Evolutionary conservation across 2,329 filamentous ascomycete species (phyloP), one percentile per base, ranked within the genome.

Genomic region (Talaromyces albobiverticillius): DNA sequence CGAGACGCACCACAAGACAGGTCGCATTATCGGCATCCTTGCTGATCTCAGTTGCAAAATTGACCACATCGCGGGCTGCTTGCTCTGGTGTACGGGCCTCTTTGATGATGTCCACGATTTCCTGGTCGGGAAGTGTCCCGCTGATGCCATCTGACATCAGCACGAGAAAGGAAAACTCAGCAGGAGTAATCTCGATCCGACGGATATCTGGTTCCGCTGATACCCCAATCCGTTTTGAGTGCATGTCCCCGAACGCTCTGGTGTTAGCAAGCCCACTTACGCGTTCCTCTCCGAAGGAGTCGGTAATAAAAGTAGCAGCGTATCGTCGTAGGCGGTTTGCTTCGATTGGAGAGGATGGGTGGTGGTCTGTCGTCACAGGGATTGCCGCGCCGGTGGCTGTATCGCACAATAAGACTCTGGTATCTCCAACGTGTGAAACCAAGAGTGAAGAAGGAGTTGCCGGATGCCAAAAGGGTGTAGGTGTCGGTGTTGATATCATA

Each of bases 201-300:
- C 83, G 84, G 57, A 96, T 84, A 66, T 97, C 92, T 0, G 94
- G 94, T 72, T 99, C 94, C 1, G 94, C 94, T 3, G 88, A 92
- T 11, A 99, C 93, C 25, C 94, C 94, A 50, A 97, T 87, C 51
- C 93, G 88, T 74, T 99, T 99, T 54, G 86, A 89, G 31, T 82
- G 82, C 74, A 96, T 90, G 75, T 99, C 94, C 23, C 94, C 94
- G 68, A 99, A 97, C 3, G 94, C 82, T 26, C 94, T 88, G 29
- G 90, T 95, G 74, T 99, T 99, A 62, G 94, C 94, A 0, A 99
- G 81, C 0, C 94, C 93, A 13, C 86, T 86, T 71, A 99, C 94
- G 62, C 94, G 90, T 73, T 97, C 92, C 74, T 99, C 94, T 66
- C 94, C 94, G 70, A 99, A 99, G 31, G 90, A 95, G 73, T 99